Evolutionary conservation across 2,329 filamentous ascomycete species (phyloP), one percentile per base, ranked within the genome.

Genomic region (Lachnellula cervina): DNA sequence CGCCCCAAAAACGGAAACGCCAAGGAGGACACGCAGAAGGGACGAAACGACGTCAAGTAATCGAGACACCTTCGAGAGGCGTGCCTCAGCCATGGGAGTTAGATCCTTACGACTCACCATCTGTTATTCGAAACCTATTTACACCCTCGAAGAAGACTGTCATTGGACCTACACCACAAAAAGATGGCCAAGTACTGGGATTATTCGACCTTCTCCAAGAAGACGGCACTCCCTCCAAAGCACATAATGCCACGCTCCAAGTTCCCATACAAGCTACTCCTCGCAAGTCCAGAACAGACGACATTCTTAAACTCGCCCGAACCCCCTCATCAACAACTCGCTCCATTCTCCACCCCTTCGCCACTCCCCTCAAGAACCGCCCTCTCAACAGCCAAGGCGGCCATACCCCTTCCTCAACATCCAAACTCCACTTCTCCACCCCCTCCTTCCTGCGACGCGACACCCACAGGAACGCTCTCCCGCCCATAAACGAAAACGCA

Each of bases 131-230:
- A 32, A 82, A 78, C 56, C 74, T 86, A 5, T 87, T 86, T 66
- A 83, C 81, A 55, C 81, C 83, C 1, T 72, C 72, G 0, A 75
- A 78, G 11, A 81, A 82, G 2, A 83, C 81, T 5, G 80, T 78
- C 0, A 80, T 94, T 58, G 88, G 88, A 2, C 89, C 89, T 1
- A 94, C 89, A 13, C 89, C 89, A 3, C 89, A 93, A 66, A 83
- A 84, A 59, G 87, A 93, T 68, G 89, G 89, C 28, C 82, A 82
- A 19, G 85, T 91, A 1, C 76, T 94, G 2, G 88, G 89, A 4
- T 73, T 94, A 17, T 94, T 94, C 68, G 89, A 93, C 66, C 72
- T 88, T 11, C 73, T 90, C 7, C 73, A 76, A 25, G 77, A 80
- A 55, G 74, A 75, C 43, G 75, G 76, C 21, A 70, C 76, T 23